Conservation (phyloP, 495 filamentous ascomycete genomes). For the Aspergillus heteromorphus region DNA sequence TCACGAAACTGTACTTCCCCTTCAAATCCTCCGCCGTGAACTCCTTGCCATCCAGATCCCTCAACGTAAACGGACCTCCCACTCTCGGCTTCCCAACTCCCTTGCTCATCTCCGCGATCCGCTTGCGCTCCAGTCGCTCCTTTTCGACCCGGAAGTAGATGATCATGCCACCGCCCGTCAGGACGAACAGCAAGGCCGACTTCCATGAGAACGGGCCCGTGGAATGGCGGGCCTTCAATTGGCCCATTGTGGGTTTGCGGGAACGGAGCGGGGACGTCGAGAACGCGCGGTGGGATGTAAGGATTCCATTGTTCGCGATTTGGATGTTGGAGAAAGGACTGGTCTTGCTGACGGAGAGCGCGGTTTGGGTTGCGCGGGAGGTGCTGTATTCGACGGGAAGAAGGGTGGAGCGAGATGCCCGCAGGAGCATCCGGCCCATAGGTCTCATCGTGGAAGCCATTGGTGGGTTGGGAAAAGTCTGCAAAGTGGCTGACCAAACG, state of each 20-base stretch:
- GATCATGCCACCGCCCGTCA: constrained; percentile 68
- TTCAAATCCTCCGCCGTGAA: constrained; percentile 75
- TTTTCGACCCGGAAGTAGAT: constrained; percentile 92
- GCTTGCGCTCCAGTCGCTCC: constrained; percentile 75
- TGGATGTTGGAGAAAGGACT: constrained; percentile 14
- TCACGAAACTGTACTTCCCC: constrained; percentile 74
- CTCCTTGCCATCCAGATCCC: constrained; percentile 71
- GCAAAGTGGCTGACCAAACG: neutral
- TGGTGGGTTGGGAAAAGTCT: neutral
- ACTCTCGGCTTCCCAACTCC: constrained; percentile 90
- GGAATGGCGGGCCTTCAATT: constrained; percentile 36
- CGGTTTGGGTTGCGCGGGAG: constrained; percentile 10
- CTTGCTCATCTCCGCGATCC: constrained; percentile 85
- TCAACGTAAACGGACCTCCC: constrained; percentile 75
- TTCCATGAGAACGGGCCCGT: constrained; percentile 80
- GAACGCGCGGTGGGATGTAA: constrained; percentile 16
- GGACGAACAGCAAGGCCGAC: constrained; percentile 78
- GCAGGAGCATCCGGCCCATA: constrained; percentile 23
- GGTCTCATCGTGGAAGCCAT: constrained; percentile 33
- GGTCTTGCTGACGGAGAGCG: constrained; percentile 17
- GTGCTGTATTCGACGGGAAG: constrained; percentile 13
- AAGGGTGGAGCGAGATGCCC: constrained; percentile 18
- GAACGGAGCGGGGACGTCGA: constrained; percentile 26
- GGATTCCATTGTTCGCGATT: constrained; percentile 1
- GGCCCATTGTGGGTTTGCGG: constrained; percentile 38